Evolutionary conservation across 176 grass and related monocot species (phyloP).

Genomic region (Ensete ventricosum): DNA sequence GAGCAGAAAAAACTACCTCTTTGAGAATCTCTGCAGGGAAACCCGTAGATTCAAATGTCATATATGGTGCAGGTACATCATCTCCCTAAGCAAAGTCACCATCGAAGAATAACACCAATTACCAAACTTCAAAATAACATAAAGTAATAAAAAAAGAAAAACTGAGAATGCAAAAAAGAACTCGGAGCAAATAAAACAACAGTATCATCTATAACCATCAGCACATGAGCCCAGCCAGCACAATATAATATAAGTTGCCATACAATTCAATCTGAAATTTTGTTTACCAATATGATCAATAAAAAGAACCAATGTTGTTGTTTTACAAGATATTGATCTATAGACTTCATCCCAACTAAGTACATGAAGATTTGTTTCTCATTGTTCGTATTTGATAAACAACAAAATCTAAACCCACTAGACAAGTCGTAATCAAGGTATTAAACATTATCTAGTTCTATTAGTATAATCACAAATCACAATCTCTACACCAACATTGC

Average conservation of each 20-base stretch:
- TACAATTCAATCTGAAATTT: not conserved
- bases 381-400: not conserved
- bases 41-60: conserved; percentile 71
- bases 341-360: too few species aligned
- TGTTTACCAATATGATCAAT: not conserved
- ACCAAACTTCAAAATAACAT: not conserved
- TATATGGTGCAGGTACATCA: conserved; percentile 65
- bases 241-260: not conserved
- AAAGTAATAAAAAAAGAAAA: not conserved
- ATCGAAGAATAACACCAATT: not conserved
- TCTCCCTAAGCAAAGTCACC: conserved; percentile 45
- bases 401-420: not conserved
- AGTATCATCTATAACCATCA: not conserved
- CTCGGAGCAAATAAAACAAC: too few species aligned
- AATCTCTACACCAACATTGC: too few species aligned
- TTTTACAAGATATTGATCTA: not conserved
- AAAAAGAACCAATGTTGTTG: not conserved
- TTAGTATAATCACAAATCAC: too few species aligned
- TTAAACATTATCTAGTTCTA: not conserved
- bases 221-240: not conserved
- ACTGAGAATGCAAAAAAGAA: not conserved
- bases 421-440: not conserved
- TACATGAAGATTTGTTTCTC: not conserved
- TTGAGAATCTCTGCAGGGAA: conserved; percentile 71
- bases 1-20: conserved; percentile 47